These are phyloP conservation scores for Jatropha curcas DNA, from an alignment of 345 rosid genomes.

Conservation along the genomic window DNA sequence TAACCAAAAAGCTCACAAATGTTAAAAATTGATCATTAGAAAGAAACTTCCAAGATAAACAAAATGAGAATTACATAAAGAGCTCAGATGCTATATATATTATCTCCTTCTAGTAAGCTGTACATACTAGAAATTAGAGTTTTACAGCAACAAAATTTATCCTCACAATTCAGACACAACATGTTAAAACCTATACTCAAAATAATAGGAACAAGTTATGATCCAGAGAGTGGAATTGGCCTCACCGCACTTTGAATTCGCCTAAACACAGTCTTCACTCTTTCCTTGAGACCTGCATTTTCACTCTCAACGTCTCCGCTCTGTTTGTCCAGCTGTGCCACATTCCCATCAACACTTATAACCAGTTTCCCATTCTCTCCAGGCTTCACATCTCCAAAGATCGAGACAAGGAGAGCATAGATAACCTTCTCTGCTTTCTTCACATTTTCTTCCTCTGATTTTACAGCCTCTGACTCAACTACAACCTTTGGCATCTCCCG, in stretches of 20 bases:
- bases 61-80: background rate
- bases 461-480: slow-evolving; percentile 53
- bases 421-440: slow-evolving; percentile 78
- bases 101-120: background rate
- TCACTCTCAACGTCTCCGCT: slow-evolving; percentile 89
- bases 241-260: slow-evolving; percentile 77
- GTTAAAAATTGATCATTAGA: too few species aligned
- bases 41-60: too few species aligned
- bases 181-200: background rate
- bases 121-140: background rate
- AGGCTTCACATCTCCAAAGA: slow-evolving; percentile 83
- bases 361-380: slow-evolving; percentile 79
- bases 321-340: slow-evolving; percentile 74
- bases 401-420: slow-evolving; percentile 78
- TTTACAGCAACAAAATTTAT: background rate
- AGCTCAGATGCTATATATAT: background rate
- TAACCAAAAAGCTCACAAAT: too few species aligned
- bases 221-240: slow-evolving; percentile 62
- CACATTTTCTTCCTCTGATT: slow-evolving; percentile 60
- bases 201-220: slow-evolving; percentile 15
- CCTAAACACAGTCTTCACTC: slow-evolving; percentile 59
- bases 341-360: slow-evolving; percentile 72
- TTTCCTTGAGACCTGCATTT: slow-evolving; percentile 82
- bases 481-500: slow-evolving; percentile 76
- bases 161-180: background rate